These are phyloP conservation scores for Speleostelium caveatum DNA, from an alignment of 78 protist genomes.

Conservation along the genomic window DNA sequence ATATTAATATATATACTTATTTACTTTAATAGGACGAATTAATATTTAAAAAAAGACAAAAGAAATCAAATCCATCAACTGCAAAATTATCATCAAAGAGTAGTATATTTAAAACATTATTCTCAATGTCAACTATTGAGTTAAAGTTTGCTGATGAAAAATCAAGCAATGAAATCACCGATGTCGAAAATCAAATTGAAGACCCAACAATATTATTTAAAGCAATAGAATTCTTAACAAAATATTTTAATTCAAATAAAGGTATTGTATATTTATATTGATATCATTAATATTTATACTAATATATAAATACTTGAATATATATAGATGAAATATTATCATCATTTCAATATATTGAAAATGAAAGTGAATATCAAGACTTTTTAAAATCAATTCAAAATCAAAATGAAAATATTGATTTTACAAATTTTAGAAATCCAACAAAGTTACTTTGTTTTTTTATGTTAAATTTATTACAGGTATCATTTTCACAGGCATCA, in stretches of 20 bases:
- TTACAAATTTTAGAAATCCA: not conserved
- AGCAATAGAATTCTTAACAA: conserved; percentile 14
- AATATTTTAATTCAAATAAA: conserved; percentile 17
- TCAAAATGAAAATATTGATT: not conserved
- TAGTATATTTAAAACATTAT: conserved; percentile 69
- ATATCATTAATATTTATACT: not conserved
- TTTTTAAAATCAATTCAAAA: conserved; percentile 6
- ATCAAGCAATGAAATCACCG: conserved; percentile 18
- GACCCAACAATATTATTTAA: conserved; percentile 44
- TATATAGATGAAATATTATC: conserved; percentile 37
- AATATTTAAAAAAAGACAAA: conserved; percentile 42
- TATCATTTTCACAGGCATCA: conserved; percentile 55
- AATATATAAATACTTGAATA: not conserved
- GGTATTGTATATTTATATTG: not conserved
- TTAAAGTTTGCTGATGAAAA: conserved; percentile 63
- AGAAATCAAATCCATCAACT: conserved; percentile 50
- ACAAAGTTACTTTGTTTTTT: conserved; percentile 25
- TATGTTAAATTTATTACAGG: conserved; percentile 34
- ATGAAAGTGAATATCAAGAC: conserved; percentile 35
- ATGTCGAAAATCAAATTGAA: conserved; percentile 65
- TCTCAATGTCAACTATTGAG: conserved; percentile 75
- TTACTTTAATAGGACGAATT: conserved; percentile 42
- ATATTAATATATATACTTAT: not conserved
- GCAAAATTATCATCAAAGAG: conserved; percentile 58
- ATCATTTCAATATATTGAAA: conserved; percentile 53